Evolutionary conservation across 495 filamentous ascomycete species (phyloP).

Genomic region (Astrothelium subdiscretum): DNA sequence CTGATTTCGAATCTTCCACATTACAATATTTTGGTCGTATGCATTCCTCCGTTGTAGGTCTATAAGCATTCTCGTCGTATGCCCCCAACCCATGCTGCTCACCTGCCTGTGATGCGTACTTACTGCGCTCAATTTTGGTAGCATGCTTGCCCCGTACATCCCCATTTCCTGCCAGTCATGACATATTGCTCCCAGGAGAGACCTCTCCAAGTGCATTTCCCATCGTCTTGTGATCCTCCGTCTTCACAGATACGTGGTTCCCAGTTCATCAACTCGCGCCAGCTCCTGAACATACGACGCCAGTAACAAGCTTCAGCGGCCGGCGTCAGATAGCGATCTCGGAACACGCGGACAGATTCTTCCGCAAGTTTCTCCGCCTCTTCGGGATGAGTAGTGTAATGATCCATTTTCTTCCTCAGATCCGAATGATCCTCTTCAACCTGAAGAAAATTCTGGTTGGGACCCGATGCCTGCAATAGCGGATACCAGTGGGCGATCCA

Average conservation of each 20-base stretch:
- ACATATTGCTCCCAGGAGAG: neutral
- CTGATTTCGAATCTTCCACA: no score
- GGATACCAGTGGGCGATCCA: conserved; percentile 36
- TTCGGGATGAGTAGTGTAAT: conserved; percentile 36
- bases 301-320: conserved; percentile 53
- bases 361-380: conserved; percentile 39
- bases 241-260: neutral
- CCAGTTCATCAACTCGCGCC: conserved; percentile 17
- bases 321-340: conserved; percentile 48
- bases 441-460: conserved; percentile 49
- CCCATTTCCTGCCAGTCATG: neutral
- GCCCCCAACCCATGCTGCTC: no score
- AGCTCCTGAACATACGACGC: conserved; percentile 40
- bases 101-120: no score
- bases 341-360: conserved; percentile 41
- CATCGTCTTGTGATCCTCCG: neutral
- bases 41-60: no score
- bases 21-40: no score
- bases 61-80: no score
- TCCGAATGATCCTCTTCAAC: conserved; percentile 44
- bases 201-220: neutral
- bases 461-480: conserved; percentile 33
- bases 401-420: conserved; percentile 40
- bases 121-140: neutral
- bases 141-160: neutral